Evolutionary conservation across 148 eudicot species (phyloP).

Genomic region (Amaranthus cruentus): DNA sequence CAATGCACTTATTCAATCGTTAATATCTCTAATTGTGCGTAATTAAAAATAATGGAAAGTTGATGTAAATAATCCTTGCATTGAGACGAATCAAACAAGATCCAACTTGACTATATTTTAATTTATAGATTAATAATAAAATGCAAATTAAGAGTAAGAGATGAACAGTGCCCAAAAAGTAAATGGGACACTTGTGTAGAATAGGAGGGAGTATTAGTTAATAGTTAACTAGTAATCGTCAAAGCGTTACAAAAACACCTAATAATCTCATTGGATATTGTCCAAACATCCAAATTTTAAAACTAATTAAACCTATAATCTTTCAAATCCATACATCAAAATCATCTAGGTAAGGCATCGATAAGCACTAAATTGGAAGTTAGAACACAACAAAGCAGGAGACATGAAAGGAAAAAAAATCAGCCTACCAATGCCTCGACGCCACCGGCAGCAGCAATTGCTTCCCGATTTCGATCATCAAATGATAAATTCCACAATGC

Average conservation of each 20-base stretch:
- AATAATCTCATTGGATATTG: background rate
- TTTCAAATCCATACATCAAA: background rate
- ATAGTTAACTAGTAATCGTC: background rate
- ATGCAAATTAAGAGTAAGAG: no score
- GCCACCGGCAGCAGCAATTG: slow-evolving; percentile 89
- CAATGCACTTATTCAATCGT: no score
- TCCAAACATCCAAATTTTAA: background rate
- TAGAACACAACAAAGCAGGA: background rate
- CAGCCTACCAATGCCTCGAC: slow-evolving; percentile 92
- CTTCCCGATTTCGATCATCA: slow-evolving; percentile 95
- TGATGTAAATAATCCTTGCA: background rate
- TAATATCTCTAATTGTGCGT: no score
- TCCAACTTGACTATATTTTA: no score
- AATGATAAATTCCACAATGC: slow-evolving; percentile 97
- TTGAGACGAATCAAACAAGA: no score
- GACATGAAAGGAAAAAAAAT: background rate
- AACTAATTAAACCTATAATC: background rate
- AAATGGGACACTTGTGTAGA: background rate
- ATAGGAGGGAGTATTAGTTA: no score
- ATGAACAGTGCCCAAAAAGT: no score
- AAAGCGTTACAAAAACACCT: background rate
- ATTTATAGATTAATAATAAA: no score
- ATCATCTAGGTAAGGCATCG: background rate
- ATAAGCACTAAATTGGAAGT: background rate
- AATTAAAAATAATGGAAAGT: no score